Conservation (phyloP, 2,329 filamentous ascomycete species). For the Aspergillus sp. region DNA sequence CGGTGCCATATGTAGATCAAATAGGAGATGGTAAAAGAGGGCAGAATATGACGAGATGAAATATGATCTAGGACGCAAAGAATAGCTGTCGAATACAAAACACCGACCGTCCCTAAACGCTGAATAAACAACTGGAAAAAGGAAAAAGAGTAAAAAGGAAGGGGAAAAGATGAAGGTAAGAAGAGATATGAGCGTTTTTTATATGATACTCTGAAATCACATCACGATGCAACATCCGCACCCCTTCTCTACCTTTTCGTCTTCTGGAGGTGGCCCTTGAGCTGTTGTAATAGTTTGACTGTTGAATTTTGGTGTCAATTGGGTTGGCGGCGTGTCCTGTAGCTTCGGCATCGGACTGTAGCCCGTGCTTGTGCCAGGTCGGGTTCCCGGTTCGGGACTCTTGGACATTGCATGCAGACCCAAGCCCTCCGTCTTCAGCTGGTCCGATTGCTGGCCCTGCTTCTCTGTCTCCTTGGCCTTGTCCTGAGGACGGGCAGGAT, state of each 20-base stretch:
- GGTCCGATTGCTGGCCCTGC: slow-evolving; percentile 1
- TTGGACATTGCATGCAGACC: slow-evolving; percentile 27
- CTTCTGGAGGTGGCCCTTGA: slow-evolving; percentile 48
- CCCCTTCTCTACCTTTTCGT: slow-evolving; percentile 46
- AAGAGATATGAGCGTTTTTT: slow-evolving; percentile 1
- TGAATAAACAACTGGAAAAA: slow-evolving; percentile 18
- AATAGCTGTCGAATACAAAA: slow-evolving; percentile 7
- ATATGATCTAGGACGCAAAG: slow-evolving; percentile 12
- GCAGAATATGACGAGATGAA: background rate
- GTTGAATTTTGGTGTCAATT: slow-evolving; percentile 39
- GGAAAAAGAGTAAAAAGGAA: background rate
- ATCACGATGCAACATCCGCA: slow-evolving; percentile 75
- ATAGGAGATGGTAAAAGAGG: slow-evolving; percentile 2
- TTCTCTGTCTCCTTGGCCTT: slow-evolving; percentile 15
- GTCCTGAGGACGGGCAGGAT: slow-evolving; percentile 25
- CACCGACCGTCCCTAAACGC: slow-evolving; percentile 18
- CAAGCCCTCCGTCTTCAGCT: slow-evolving; percentile 15
- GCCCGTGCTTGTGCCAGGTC: slow-evolving; percentile 46
- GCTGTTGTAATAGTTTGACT: slow-evolving; percentile 49
- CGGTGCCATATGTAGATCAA: background rate
- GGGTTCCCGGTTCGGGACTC: slow-evolving; percentile 31
- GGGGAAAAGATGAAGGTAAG: background rate
- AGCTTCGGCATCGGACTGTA: slow-evolving; percentile 53
- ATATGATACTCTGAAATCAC: slow-evolving; percentile 47
- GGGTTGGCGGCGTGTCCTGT: slow-evolving; percentile 37